phyloP scores from a whole-genome alignment of 2,329 filamentous ascomycete genomes.

The Fusarium proliferatum region DNA sequence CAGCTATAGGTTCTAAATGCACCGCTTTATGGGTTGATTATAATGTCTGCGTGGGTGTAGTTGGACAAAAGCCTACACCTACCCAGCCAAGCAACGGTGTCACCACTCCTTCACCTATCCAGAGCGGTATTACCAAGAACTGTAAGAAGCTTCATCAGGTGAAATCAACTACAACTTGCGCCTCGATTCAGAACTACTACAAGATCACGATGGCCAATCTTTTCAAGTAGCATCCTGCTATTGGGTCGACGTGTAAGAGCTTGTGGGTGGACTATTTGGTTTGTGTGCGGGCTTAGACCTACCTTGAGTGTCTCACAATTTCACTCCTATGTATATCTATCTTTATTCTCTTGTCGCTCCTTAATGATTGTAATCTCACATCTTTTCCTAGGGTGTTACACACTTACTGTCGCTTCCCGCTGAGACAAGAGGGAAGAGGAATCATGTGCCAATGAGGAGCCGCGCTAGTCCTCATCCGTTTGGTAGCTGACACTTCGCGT shows the following conservation, averaged over 20 bases:
- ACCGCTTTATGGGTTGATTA: too few species aligned
- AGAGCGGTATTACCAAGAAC: background rate
- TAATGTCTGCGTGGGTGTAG: too few species aligned
- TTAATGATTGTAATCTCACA: background rate
- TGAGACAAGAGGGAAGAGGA: background rate
- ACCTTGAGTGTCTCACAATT: background rate
- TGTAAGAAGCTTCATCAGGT: background rate
- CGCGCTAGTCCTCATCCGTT: background rate
- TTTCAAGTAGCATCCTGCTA: conserved; percentile 16
- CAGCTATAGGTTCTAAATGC: too few species aligned
- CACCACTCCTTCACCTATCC: background rate
- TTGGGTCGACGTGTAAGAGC: background rate
- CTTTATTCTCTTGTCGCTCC: fast-evolving
- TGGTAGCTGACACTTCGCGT: background rate
- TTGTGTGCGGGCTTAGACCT: background rate
- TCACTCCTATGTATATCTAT: too few species aligned
- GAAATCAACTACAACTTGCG: background rate
- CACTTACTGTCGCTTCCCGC: background rate
- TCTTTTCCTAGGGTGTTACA: background rate
- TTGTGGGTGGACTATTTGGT: background rate
- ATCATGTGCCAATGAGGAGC: background rate
- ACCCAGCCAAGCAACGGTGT: too few species aligned
- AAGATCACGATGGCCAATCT: conserved; percentile 8
- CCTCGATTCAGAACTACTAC: background rate
- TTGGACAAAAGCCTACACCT: too few species aligned